Base-by-base conservation (phyloP, 345 rosid species). In the Toxicodendron radicans region DNA sequence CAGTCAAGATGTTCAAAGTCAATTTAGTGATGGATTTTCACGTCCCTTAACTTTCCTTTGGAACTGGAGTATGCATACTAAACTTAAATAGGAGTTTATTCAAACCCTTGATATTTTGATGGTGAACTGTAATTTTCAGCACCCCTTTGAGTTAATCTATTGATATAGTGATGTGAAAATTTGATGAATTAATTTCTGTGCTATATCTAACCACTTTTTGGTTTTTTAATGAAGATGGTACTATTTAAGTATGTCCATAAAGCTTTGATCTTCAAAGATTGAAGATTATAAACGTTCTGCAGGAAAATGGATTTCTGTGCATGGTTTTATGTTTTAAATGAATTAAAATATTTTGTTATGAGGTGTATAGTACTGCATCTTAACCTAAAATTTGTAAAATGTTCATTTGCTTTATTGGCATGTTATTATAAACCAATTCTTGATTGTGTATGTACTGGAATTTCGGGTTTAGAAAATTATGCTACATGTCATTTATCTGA, bases 361-460 rank as follows among this genome's bases (percentile, higher is more conserved):
- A 51, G 14, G 18, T 13, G 17, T 7, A 14, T 5, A 9, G 1
- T 51, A 68, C 18, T 14, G 1, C 5, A 51, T 68, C 46, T 68
- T 52, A 24, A 68, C 72, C 27, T 33, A n/a, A 52, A 51, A 17
- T n/a, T 51, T 68, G 60, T 30, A 68, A 23, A 52, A 68, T 32
- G 18, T 68, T n/a, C n/a, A 68, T 53, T 68, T n/a, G 43, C 46
- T 70, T 71, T 27, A 45, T 71, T 71, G 30, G 17, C 27, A 2
- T 32, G 27, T 32, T 54, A 57, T 67, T 52, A n/a, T 67, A 27
- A 32, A 53, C 30, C 7, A 16, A 17, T 33, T 53, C 30, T 68
- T 53, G 61, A 27, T 30, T 20, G 2, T 52, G 12, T 68, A 13
- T 70, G 17, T 45, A 9, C 45, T 32, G 30, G 20, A 23, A 45